Percentiles rank a stretch among this genome's conserved stretches.
phyloP scores from a whole-genome alignment of 768 basidiomycete genomes.

The Leccinum pellstonianum region DNA sequence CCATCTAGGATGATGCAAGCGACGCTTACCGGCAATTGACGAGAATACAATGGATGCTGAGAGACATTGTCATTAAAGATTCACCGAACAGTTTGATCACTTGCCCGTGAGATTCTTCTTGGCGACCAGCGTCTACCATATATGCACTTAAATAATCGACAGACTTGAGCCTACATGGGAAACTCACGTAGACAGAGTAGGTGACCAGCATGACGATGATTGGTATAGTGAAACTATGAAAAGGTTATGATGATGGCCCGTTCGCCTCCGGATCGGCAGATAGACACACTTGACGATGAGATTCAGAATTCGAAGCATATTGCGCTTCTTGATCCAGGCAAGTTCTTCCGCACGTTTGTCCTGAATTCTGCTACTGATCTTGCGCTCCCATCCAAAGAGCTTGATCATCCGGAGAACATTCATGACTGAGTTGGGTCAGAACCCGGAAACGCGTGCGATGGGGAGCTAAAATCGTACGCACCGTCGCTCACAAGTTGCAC shows the following conservation, averaged over 20 bases:
- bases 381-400: slow-evolving; percentile 65
- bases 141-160: not conserved
- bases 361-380: slow-evolving; percentile 50
- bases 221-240: slow-evolving; percentile 54
- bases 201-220: slow-evolving; percentile 63
- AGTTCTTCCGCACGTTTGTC: slow-evolving; percentile 63
- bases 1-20: not conserved
- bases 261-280: not conserved
- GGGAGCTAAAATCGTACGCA: slow-evolving; percentile 27
- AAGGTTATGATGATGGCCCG: not conserved
- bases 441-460: not conserved
- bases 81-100: not conserved
- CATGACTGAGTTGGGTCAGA: slow-evolving; percentile 37
- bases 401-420: slow-evolving; percentile 67
- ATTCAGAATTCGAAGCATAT: slow-evolving; percentile 49
- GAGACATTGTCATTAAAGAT: not conserved
- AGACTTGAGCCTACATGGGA: not conserved
- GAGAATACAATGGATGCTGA: slow-evolving; percentile 13
- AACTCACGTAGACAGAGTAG: slow-evolving; percentile 55
- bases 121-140: slow-evolving; percentile 7
- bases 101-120: slow-evolving; percentile 7
- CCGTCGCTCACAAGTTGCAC: slow-evolving; percentile 62
- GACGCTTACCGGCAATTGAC: slow-evolving; percentile 7
- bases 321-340: slow-evolving; percentile 47
- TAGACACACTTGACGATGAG: slow-evolving; percentile 9